Evolutionary conservation across 2,329 filamentous ascomycete genomes (phyloP), one percentile per base, ranked within the genome.

Genomic region (Fusarium metavorans): DNA sequence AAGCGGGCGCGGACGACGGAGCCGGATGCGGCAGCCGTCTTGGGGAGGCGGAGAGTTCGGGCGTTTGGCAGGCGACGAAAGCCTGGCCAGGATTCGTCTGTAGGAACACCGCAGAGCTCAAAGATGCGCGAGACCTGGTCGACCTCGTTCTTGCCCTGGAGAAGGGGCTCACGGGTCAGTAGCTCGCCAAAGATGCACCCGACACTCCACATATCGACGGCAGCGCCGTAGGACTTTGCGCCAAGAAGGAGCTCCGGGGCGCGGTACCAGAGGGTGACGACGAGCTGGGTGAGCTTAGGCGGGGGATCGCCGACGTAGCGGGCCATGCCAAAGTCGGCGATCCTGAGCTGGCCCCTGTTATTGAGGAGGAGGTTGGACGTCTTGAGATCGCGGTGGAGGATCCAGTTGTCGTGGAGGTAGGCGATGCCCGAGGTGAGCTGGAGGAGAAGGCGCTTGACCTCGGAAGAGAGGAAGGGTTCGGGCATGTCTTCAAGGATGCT

Each of bases 281-380:
- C 97, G 56, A 98, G 90, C 81, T 96, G 93, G 3, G 97, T 98
- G 70, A 98, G 88, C 72, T 93, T 93, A 1, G 92, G 89, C 1
- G 92, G 87, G 5, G 96, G 95, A 76, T 94, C 91, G 60, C 93
- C 93, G 66, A 94, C 93, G 84, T 97, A 97, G 32, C 97, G 91
- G 5, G 97, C 96, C 95, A 99, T 98, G 82, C 97, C 97, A 81
- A 99, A 99, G 84, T 99, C 97, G 70, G 97, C 97, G 74, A 99
- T 92, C 84, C 98, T 98, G 83, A 99, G 92, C 82, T 94, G 92
- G 54, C 97, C 97, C 54, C 95, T 94, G 86, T 98, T 98, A 86
- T 95, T 97, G 84, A 99, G 93, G 56, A 99, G 91, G 56, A 99
- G 91, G 80, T 98, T 98, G 58, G 94, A 96, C 5, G 95, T 97